Conservation (phyloP, 139 green algal genomes). For the Coelastrella sp. region DNA sequence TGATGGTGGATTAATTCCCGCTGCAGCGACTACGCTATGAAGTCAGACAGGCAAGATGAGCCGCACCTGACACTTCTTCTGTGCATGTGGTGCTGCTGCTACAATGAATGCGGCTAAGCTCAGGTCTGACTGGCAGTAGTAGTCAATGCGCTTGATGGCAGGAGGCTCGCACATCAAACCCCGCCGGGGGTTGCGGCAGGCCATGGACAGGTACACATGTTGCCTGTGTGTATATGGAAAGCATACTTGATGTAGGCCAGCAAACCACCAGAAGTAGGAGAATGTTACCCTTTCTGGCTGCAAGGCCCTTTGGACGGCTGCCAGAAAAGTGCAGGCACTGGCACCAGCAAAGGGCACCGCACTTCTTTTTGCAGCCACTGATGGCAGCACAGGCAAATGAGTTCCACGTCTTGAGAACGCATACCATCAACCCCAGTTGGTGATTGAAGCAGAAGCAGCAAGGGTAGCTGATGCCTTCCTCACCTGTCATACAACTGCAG, state of each 20-base stretch:
- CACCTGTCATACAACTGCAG: slow-evolving; percentile 45
- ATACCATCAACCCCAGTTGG: no score
- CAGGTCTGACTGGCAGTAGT: slow-evolving; percentile 74
- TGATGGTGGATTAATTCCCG: neutral
- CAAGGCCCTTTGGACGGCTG: neutral
- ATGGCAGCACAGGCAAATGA: neutral
- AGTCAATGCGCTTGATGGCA: slow-evolving; percentile 75
- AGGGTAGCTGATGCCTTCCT: neutral
- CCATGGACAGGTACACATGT: slow-evolving; percentile 67
- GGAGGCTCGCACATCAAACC: slow-evolving; percentile 77
- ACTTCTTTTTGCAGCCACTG: neutral
- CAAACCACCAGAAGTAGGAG: no score
- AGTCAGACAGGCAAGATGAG: neutral
- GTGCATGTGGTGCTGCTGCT: slow-evolving; percentile 55
- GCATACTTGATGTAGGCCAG: neutral
- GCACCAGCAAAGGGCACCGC: neutral
- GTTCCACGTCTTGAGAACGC: no score
- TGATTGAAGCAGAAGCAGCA: no score
- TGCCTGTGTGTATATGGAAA: slow-evolving; percentile 44
- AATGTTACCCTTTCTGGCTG: no score
- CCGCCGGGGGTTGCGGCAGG: slow-evolving; percentile 73
- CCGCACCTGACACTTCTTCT: slow-evolving; percentile 59
- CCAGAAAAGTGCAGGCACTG: neutral
- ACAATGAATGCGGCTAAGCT: slow-evolving; percentile 76
- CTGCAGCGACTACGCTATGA: neutral